Percentiles rank a stretch among this genome's conserved stretches.
These are phyloP conservation scores for Pleomassaria siparia DNA, from an alignment of 2,329 filamentous ascomycete species.

Conservation along the genomic window DNA sequence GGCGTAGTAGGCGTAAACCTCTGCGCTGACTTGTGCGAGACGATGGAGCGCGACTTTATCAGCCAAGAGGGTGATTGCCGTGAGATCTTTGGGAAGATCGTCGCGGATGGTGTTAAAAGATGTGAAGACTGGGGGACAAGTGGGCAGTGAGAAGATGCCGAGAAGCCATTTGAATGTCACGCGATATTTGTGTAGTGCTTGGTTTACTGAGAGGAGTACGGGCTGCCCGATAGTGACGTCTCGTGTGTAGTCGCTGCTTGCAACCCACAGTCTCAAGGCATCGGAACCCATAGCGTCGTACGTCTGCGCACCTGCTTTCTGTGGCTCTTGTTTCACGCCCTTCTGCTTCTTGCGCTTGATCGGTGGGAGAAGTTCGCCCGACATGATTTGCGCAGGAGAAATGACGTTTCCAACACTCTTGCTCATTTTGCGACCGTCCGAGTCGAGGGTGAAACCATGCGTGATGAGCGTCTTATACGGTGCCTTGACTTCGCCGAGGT, in stretches of 20 bases:
- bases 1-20: constrained; percentile 66
- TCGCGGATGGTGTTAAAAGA: constrained; percentile 23
- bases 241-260: constrained; percentile 85
- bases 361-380: constrained; percentile 74
- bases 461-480: constrained; percentile 92
- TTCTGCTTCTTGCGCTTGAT: constrained; percentile 64
- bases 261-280: constrained; percentile 85
- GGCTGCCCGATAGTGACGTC: constrained; percentile 82
- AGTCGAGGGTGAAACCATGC: constrained; percentile 91
- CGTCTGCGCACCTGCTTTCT: constrained; percentile 39
- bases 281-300: constrained; percentile 81
- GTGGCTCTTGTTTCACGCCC: constrained; percentile 40
- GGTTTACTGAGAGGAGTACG: constrained; percentile 75
- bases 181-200: constrained; percentile 79
- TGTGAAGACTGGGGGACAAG: constrained; percentile 31
- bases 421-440: constrained; percentile 95
- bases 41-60: constrained; percentile 74
- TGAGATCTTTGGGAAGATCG: constrained; percentile 8
- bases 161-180: constrained; percentile 89
- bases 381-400: constrained; percentile 78
- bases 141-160: constrained; percentile 58
- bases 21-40: constrained; percentile 64
- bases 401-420: constrained; percentile 93
- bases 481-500: constrained; percentile 46
- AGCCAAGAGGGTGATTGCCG: constrained; percentile 20